phyloP scores from a whole-genome alignment of 768 basidiomycete genomes.

The Lentinula aciculospora region DNA sequence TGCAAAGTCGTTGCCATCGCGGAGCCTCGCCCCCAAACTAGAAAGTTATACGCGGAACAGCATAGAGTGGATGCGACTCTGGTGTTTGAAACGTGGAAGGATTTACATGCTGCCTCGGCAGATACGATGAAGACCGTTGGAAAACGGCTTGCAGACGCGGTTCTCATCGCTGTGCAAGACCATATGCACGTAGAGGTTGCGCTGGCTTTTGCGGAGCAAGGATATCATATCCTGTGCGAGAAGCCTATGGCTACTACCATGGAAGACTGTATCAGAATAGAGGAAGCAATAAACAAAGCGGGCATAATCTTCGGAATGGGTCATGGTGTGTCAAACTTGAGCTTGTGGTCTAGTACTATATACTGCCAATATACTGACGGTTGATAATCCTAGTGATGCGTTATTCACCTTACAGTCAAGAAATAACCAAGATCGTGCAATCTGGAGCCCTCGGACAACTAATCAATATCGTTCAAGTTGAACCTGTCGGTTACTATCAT shows the following conservation, averaged over 20 bases:
- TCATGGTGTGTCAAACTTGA: slow-evolving; percentile 63
- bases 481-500: slow-evolving; percentile 83
- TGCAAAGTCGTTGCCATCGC: slow-evolving; percentile 84
- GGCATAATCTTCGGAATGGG: slow-evolving; percentile 82
- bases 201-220: slow-evolving; percentile 69
- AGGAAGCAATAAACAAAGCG: slow-evolving; percentile 60
- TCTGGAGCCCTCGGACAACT: slow-evolving; percentile 72
- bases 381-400: slow-evolving; percentile 55
- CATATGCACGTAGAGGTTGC: slow-evolving; percentile 72
- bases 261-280: slow-evolving; percentile 71
- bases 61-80: slow-evolving; percentile 64
- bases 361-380: background rate
- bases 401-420: slow-evolving; percentile 79
- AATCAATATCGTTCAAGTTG: slow-evolving; percentile 78
- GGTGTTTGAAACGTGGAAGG: slow-evolving; percentile 68
- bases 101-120: slow-evolving; percentile 61
- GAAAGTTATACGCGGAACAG: slow-evolving; percentile 45
- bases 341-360: background rate
- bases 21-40: slow-evolving; percentile 71
- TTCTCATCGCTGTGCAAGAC: slow-evolving; percentile 79
- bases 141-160: slow-evolving; percentile 74
- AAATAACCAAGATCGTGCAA: slow-evolving; percentile 62
- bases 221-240: slow-evolving; percentile 88
- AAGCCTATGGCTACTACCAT: slow-evolving; percentile 85
- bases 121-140: slow-evolving; percentile 61